Conservation (phyloP, 2,329 filamentous ascomycete species). For the Aspergillus brunneoviolaceus region DNA sequence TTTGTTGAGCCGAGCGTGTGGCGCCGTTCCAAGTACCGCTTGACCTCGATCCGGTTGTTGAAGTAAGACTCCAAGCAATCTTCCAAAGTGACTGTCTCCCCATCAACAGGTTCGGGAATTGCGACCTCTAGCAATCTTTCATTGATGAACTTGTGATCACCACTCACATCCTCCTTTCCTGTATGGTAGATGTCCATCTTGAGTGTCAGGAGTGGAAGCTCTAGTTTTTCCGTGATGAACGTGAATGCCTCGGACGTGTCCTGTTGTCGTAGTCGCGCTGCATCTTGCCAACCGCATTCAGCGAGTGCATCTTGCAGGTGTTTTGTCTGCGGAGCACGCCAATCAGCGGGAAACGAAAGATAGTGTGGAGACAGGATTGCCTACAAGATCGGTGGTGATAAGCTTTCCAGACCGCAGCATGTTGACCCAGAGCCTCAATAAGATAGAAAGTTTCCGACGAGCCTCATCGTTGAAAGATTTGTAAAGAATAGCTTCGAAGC, state of each 20-base stretch:
- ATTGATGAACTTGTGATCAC: constrained; percentile 93
- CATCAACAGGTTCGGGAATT: constrained; percentile 67
- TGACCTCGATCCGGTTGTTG: constrained; percentile 88
- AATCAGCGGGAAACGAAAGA: constrained; percentile 1
- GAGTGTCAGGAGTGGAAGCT: constrained; percentile 81
- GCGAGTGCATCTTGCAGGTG: constrained; percentile 78
- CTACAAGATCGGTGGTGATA: constrained; percentile 79
- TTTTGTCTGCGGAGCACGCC: constrained; percentile 60
- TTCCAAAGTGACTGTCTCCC: constrained; percentile 74
- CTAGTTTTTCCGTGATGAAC: constrained; percentile 87
- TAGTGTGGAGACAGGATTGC: constrained; percentile 6
- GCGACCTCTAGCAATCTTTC: constrained; percentile 88
- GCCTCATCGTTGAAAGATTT: constrained; percentile 72
- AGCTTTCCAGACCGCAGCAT: constrained; percentile 80
- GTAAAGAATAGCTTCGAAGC: constrained; percentile 90
- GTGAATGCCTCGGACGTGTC: constrained; percentile 95
- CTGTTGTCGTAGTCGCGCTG: constrained; percentile 75
- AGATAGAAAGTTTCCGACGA: constrained; percentile 69
- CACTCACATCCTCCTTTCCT: constrained; percentile 75
- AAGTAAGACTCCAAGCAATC: constrained; percentile 93
- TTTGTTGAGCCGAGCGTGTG: constrained; percentile 54
- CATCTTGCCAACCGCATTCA: constrained; percentile 86
- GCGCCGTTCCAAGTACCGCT: constrained; percentile 66
- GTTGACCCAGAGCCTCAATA: constrained; percentile 90
- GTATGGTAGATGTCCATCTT: constrained; percentile 95